These are phyloP conservation scores for Candida rishiriensis DNA, from an alignment of 805 yeast genomes.

Conservation along the genomic window DNA sequence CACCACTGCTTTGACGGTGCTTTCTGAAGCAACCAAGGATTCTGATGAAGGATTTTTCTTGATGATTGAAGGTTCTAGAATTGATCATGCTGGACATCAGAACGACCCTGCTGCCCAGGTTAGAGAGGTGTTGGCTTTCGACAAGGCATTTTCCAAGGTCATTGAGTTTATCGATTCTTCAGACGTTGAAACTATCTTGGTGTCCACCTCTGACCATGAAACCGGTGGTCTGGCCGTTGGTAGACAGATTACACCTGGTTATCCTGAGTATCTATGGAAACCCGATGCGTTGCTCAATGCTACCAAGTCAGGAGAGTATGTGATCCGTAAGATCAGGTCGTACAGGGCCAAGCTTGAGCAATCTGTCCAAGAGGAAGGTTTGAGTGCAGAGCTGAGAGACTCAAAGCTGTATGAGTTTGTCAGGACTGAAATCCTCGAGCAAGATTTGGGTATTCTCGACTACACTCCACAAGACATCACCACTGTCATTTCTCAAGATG, in stretches of 20 bases:
- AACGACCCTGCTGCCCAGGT: constrained; percentile 96
- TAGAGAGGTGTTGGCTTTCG: constrained; percentile 84
- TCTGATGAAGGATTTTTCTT: constrained; percentile 83
- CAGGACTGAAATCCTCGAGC: constrained; percentile 47
- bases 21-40: constrained; percentile 61
- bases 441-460: constrained; percentile 64
- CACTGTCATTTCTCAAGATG: constrained; percentile 32
- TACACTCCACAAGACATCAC: constrained; percentile 51
- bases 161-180: constrained; percentile 61
- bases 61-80: constrained; percentile 86
- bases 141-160: constrained; percentile 73
- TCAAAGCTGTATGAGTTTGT: constrained; percentile 42
- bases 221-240: constrained; percentile 93
- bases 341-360: constrained; percentile 7
- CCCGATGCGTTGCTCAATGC: constrained; percentile 73
- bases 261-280: constrained; percentile 87
- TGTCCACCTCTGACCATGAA: constrained; percentile 91
- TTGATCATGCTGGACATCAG: constrained; percentile 93
- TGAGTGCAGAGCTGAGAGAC: constrained; percentile 2
- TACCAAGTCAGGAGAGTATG: constrained; percentile 72
- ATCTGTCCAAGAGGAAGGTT: neutral
- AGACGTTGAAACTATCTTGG: constrained; percentile 70
- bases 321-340: constrained; percentile 42
- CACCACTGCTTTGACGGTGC: constrained; percentile 63
- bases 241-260: constrained; percentile 59